These are phyloP conservation scores for Trichoderma aggressivum DNA, from an alignment of 2,329 filamentous ascomycete species.

Conservation along the genomic window DNA sequence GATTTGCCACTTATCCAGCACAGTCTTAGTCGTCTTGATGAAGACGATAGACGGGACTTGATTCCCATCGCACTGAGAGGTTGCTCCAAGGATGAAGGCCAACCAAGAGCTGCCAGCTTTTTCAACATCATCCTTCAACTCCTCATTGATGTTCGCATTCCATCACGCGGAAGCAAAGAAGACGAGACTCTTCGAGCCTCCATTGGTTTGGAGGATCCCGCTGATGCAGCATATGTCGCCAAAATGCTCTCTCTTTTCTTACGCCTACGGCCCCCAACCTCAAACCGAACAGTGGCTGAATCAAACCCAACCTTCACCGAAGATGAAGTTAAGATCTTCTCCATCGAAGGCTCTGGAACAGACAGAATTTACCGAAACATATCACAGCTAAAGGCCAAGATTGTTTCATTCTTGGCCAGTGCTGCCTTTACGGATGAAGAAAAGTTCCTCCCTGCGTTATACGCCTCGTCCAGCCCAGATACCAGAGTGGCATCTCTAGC, in stretches of 20 bases:
- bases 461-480: constrained; percentile 78
- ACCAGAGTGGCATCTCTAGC: constrained; percentile 78
- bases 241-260: constrained; percentile 75
- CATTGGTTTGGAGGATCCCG: constrained; percentile 61
- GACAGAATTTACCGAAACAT: constrained; percentile 51
- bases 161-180: constrained; percentile 73
- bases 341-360: constrained; percentile 49
- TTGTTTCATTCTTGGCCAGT: constrained; percentile 71
- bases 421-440: constrained; percentile 82
- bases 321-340: constrained; percentile 31
- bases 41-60: constrained; percentile 64
- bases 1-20: constrained; percentile 88
- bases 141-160: constrained; percentile 67
- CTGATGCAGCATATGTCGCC: constrained; percentile 72
- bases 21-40: constrained; percentile 54
- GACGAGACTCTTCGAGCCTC: constrained; percentile 64
- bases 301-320: constrained; percentile 35
- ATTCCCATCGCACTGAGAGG: constrained; percentile 52
- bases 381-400: constrained; percentile 52
- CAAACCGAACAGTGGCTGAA: constrained; percentile 29
- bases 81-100: constrained; percentile 32
- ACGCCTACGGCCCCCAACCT: constrained; percentile 34
- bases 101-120: constrained; percentile 50
- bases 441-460: constrained; percentile 78
- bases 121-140: constrained; percentile 82